phyloP scores from a whole-genome alignment of 495 filamentous ascomycete genomes.

The Aspergillus ellipticus region DNA sequence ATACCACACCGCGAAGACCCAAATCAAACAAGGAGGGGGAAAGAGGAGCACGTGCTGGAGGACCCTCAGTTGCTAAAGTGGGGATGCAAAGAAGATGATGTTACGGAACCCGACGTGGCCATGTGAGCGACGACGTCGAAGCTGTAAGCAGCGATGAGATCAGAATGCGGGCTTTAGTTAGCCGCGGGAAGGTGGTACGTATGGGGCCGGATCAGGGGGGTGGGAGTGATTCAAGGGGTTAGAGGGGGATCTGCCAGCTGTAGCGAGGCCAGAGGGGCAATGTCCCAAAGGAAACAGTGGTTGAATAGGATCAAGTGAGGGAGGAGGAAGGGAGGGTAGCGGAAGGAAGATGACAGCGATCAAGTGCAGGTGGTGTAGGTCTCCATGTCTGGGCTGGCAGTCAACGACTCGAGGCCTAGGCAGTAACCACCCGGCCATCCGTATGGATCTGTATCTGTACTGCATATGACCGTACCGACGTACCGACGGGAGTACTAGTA shows the following conservation, averaged over 20 bases:
- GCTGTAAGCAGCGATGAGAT: constrained; percentile 25
- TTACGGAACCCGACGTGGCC: constrained; percentile 20
- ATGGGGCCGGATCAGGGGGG: constrained; percentile 4
- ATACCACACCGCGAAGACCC: not conserved
- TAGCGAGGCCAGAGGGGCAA: not conserved
- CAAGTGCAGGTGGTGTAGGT: not conserved
- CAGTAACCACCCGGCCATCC: too few species aligned
- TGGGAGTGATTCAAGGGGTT: not conserved
- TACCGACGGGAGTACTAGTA: not conserved
- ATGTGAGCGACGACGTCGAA: constrained; percentile 23
- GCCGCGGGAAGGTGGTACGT: constrained; percentile 15
- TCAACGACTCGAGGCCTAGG: too few species aligned
- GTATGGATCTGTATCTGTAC: too few species aligned
- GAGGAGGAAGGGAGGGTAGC: constrained; percentile 9
- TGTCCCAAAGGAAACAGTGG: not conserved
- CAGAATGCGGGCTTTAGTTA: constrained; percentile 18
- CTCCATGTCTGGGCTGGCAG: too few species aligned
- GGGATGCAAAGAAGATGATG: constrained; percentile 6
- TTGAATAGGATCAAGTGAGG: constrained; percentile 1
- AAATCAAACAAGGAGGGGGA: not conserved
- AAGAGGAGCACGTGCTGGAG: constrained; percentile 5
- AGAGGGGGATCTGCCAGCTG: not conserved
- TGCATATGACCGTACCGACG: too few species aligned
- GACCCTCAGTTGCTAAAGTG: constrained; percentile 12
- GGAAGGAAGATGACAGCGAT: constrained; percentile 1